Evolutionary conservation across 1,139 yeast genomes (phyloP).

Genomic region (Scheffersomyces stambukii): DNA sequence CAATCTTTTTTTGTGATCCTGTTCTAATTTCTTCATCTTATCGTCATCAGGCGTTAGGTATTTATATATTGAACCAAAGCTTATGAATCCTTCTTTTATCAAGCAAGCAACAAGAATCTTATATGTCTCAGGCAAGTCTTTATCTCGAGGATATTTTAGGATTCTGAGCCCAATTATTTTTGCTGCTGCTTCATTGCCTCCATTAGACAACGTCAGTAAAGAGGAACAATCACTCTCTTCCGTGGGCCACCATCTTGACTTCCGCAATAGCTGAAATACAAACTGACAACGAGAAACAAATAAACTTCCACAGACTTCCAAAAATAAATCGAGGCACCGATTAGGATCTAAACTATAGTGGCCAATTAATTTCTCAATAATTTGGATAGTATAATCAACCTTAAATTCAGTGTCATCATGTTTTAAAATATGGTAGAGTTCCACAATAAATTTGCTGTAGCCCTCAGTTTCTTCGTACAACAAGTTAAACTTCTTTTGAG

Average conservation of each 20-base stretch:
- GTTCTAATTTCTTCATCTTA: conserved; percentile 40
- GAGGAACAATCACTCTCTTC: conserved; percentile 26
- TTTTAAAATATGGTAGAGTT: conserved; percentile 43
- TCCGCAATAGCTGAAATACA: conserved; percentile 44
- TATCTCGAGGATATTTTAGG: conserved; percentile 24
- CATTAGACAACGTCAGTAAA: conserved; percentile 45
- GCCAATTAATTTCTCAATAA: conserved; percentile 62
- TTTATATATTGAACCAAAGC: conserved; percentile 59
- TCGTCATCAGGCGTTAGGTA: conserved; percentile 47
- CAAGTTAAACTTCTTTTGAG: conserved; percentile 69
- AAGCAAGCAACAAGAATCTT: conserved; percentile 48
- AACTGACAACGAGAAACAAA: conserved; percentile 44
- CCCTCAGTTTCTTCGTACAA: conserved; percentile 83
- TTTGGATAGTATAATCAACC: conserved; percentile 44
- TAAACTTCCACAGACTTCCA: conserved; percentile 47
- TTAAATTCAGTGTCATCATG: conserved; percentile 38
- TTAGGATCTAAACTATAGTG: conserved; percentile 76
- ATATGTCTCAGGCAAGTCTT: conserved; percentile 41
- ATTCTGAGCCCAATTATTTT: conserved; percentile 55
- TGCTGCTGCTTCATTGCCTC: conserved; percentile 62
- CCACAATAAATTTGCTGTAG: conserved; percentile 60
- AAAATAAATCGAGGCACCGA: conserved; percentile 58
- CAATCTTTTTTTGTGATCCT: conserved; percentile 44
- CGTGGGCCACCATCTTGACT: conserved; percentile 66
- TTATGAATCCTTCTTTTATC: conserved; percentile 66